Percentiles rank a stretch among this genome's conserved stretches.
Conservation (phyloP, 805 yeast genomes). For the Tetrapisispora arboricola region DNA sequence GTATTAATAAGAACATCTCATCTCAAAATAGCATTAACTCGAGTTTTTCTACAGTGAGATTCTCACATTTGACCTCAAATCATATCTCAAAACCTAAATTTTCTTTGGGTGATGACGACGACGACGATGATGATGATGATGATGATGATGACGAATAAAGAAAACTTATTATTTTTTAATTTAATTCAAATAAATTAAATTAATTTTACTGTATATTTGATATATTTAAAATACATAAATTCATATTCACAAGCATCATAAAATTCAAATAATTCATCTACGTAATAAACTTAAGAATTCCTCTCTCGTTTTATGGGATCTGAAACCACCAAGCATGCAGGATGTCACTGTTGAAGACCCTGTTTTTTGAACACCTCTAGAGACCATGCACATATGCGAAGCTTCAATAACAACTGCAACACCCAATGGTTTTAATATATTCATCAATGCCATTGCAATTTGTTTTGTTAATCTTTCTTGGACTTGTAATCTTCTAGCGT, state of each 20-base stretch:
- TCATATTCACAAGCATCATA: neutral
- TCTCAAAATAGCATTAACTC: neutral
- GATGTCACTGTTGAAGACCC: constrained; percentile 91
- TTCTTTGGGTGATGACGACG: constrained; percentile 2
- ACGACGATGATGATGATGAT: neutral
- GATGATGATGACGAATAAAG: neutral
- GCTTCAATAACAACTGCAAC: constrained; percentile 98
- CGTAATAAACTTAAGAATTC: constrained; percentile 81
- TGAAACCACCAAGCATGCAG: constrained; percentile 94
- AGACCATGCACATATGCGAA: constrained; percentile 98
- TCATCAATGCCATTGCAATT: constrained; percentile 90
- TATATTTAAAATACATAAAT: neutral
- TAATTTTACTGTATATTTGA: neutral
- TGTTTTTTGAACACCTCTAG: constrained; percentile 92
- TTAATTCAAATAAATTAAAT: too few relatives aligned
- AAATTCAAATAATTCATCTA: constrained; percentile 30
- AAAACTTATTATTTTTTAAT: neutral
- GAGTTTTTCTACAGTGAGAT: neutral
- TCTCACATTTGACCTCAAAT: neutral
- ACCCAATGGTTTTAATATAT: constrained; percentile 86
- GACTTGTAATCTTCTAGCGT: constrained; percentile 90
- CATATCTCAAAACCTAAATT: neutral
- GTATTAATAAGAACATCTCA: neutral
- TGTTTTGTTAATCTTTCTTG: constrained; percentile 96
- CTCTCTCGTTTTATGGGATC: constrained; percentile 93